Base-by-base conservation (phyloP, 176 grass and related monocot species). In the Triticum dicoccoides region DNA sequence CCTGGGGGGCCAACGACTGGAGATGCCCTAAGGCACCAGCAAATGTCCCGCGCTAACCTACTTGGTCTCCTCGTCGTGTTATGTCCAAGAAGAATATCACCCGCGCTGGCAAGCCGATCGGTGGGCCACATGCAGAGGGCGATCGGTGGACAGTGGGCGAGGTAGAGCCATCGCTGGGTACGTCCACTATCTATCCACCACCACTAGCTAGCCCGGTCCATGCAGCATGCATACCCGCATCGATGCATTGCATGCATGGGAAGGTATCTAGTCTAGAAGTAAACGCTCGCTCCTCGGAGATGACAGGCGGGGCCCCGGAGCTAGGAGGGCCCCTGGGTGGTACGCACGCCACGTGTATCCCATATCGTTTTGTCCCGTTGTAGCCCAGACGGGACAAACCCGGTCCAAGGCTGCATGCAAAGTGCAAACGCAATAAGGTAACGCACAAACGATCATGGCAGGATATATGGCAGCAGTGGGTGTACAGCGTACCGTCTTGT, bases 381-480 rank as follows among this genome's bases (percentile, higher is more conserved):
- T 35, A 27, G 11, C 11, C 11, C 65, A 61, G 15, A 84, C 47
- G 85, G 80, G 76, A 87, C 80, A 87, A 84, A 45, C 24, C 47
- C 83, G 69, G 79, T 86, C 88, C 72, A 82, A 70, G 63, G 33
- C 82, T 58, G 77, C 87, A 66, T 66, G 77, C 87, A 58, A 84
- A 88, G 69, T 37, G 78, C 88, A 61, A 85, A 65, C 5, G 23
- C 44, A 2, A 34, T 25, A 68, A 74, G 68, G 68, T 9, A 42
- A 37, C 21, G 68, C 45, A 76, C 18, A n/a, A 74, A 49, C 8
- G 21, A 73, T 72, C 9, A 47, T 67, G 44, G 6, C 81, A 72
- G 35, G 64, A 29, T 38, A 12, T 65, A 1, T 65, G 4, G 47
- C 12, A 49, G 45, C 41, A 1, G 14, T 42, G 41, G 25, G 12